phyloP scores from a whole-genome alignment of 192 early-diverging fungal species.

The Backusella tarrabulga region DNA sequence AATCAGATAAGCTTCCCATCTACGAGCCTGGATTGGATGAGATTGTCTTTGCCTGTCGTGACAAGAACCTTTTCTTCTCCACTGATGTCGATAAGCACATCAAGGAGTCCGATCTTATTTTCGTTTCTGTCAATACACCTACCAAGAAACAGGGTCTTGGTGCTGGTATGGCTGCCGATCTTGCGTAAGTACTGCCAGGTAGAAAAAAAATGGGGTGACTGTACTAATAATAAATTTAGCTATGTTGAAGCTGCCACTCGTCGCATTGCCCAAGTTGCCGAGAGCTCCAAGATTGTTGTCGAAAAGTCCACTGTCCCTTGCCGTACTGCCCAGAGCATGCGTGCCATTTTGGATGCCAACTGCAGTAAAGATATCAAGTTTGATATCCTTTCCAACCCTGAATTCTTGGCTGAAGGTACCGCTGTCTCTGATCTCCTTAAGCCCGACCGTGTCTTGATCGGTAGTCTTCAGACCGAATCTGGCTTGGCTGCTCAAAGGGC shows the following conservation, averaged over 20 bases:
- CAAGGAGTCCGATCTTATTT: slow-evolving; percentile 80
- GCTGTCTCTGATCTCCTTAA: slow-evolving; percentile 78
- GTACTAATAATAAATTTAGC: slow-evolving; percentile 23
- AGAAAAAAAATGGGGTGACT: neutral
- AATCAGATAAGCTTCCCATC: slow-evolving; percentile 81
- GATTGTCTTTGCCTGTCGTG: slow-evolving; percentile 69
- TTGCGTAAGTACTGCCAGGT: slow-evolving; percentile 52
- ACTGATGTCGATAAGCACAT: slow-evolving; percentile 81
- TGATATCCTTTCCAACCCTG: slow-evolving; percentile 91
- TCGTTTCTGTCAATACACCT: slow-evolving; percentile 95
- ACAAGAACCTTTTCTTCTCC: slow-evolving; percentile 84
- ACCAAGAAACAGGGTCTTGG: slow-evolving; percentile 76
- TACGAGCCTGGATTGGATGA: slow-evolving; percentile 92
- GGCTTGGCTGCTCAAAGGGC: slow-evolving; percentile 72
- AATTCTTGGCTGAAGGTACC: slow-evolving; percentile 94
- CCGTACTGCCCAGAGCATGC: slow-evolving; percentile 81
- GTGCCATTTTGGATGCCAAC: slow-evolving; percentile 79
- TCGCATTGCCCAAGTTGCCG: slow-evolving; percentile 79
- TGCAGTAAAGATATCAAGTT: slow-evolving; percentile 63
- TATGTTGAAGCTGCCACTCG: slow-evolving; percentile 82
- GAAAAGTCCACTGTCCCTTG: slow-evolving; percentile 97
- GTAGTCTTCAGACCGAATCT: slow-evolving; percentile 67
- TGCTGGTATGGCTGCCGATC: slow-evolving; percentile 78
- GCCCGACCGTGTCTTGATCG: slow-evolving; percentile 91
- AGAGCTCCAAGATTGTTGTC: slow-evolving; percentile 82